phyloP scores from a whole-genome alignment of 2,329 filamentous ascomycete species.

The Cryphonectria nitschkei region DNA sequence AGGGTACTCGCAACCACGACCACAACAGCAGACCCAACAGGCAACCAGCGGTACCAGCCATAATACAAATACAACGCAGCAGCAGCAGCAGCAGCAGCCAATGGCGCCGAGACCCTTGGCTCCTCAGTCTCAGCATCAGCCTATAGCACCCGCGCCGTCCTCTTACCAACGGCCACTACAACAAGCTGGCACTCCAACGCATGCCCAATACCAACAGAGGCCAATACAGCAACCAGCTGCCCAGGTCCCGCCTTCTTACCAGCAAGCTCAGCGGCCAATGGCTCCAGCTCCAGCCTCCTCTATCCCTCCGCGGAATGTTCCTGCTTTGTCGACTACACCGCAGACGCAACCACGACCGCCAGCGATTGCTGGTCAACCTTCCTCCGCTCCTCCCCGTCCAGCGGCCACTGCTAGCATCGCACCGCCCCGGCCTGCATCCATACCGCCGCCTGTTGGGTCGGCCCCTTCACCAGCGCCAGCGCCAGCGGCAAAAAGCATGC shows the following conservation, averaged over 20 bases:
- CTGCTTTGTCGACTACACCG: slow-evolving; percentile 5
- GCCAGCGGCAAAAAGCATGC: slow-evolving; percentile 6
- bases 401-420: neutral
- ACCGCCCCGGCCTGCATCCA: slow-evolving; percentile 6
- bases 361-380: slow-evolving; percentile 2
- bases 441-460: slow-evolving; percentile 6
- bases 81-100: slow-evolving; percentile 10
- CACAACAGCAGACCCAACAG: slow-evolving; percentile 23
- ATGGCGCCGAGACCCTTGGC: slow-evolving; percentile 11
- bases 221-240: slow-evolving; percentile 21
- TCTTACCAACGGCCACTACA: slow-evolving; percentile 24
- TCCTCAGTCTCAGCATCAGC: slow-evolving; percentile 24
- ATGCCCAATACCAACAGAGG: slow-evolving; percentile 24
- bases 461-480: slow-evolving; percentile 3
- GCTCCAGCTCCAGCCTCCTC: slow-evolving; percentile 8
- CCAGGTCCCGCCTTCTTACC: slow-evolving; percentile 19
- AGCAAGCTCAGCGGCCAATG: slow-evolving; percentile 17
- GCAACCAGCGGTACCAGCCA: slow-evolving; percentile 9
- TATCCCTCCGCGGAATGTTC: slow-evolving; percentile 6
- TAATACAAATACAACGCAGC: neutral
- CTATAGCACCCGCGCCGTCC: slow-evolving; percentile 25
- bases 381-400: slow-evolving; percentile 17
- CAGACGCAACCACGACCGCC: slow-evolving; percentile 22
- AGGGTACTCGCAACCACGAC: slow-evolving; percentile 20
- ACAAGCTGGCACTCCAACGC: slow-evolving; percentile 17